A percentile compares a stretch with the other conserved stretches of the same genome.
Evolutionary conservation across 202 grass and related monocot species (phyloP).

Genomic region (Brachypodium distachyon): DNA sequence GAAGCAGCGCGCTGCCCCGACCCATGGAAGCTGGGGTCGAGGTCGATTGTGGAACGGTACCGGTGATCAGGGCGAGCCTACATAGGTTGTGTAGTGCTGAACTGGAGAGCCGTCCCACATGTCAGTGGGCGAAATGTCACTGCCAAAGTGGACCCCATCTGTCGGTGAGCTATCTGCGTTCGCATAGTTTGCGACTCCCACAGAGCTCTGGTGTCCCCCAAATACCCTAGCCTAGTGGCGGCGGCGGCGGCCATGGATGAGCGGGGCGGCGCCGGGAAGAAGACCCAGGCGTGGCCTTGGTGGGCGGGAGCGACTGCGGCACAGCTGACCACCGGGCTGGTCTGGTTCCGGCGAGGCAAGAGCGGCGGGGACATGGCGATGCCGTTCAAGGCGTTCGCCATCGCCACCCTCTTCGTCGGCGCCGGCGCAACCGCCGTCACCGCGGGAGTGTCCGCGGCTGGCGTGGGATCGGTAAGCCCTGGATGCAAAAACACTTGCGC

Average conservation of each 20-base stretch:
- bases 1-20: background rate
- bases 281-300: conserved; percentile 36
- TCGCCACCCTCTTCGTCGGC: conserved; percentile 61
- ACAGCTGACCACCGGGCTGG: conserved; percentile 24
- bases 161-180: background rate
- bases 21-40: background rate
- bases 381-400: conserved; percentile 78
- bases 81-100: background rate
- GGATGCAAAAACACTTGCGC: background rate
- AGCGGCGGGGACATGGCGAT: conserved; percentile 35
- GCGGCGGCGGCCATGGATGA: conserved; percentile 24
- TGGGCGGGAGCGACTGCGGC: conserved; percentile 58
- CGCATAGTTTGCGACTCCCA: background rate
- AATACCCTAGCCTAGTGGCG: conserved; percentile 19
- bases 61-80: background rate
- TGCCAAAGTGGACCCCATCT: background rate
- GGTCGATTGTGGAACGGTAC: background rate
- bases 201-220: background rate
- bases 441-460: conserved; percentile 39
- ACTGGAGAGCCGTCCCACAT: background rate
- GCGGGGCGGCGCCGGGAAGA: background rate
- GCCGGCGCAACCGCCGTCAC: conserved; percentile 29
- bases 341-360: conserved; percentile 55
- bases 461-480: conserved; percentile 40
- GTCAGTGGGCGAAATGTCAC: background rate